phyloP scores from a whole-genome alignment of 2,329 filamentous ascomycete genomes.

The Penicillium occitanis region DNA sequence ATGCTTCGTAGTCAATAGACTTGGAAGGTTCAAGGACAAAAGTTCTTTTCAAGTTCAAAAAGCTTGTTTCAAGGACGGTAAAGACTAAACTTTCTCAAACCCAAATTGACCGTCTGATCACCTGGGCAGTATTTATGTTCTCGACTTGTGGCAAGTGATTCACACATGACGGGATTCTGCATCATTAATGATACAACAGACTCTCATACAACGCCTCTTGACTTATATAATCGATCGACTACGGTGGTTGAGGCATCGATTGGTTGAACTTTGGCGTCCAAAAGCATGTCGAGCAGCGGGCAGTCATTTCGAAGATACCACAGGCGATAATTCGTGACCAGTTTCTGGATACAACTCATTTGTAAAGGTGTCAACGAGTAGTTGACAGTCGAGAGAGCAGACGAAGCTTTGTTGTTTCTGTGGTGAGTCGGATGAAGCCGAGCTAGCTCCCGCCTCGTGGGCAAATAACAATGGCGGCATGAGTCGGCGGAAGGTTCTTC shows the following conservation, averaged over 20 bases:
- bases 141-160: conserved; percentile 18
- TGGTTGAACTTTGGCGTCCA: not conserved
- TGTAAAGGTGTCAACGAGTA: not conserved
- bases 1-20: not conserved
- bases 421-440: not conserved
- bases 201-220: conserved; percentile 2
- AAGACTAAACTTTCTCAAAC: not conserved
- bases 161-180: conserved; percentile 18
- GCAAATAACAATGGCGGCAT: not conserved
- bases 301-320: not conserved
- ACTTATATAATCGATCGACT: not conserved
- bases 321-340: not conserved
- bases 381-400: not conserved
- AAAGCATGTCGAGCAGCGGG: not conserved
- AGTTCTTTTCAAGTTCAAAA: not conserved
- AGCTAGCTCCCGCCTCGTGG: not conserved
- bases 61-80: not conserved
- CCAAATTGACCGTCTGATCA: not conserved
- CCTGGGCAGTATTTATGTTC: conserved; percentile 12
- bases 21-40: not conserved
- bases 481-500: not conserved
- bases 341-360: no score
- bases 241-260: not conserved
- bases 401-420: not conserved
- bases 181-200: conserved; percentile 18